Evolutionary conservation across 73 alveolate species (phyloP).

Genomic region (Symbiodinium pilosum): DNA sequence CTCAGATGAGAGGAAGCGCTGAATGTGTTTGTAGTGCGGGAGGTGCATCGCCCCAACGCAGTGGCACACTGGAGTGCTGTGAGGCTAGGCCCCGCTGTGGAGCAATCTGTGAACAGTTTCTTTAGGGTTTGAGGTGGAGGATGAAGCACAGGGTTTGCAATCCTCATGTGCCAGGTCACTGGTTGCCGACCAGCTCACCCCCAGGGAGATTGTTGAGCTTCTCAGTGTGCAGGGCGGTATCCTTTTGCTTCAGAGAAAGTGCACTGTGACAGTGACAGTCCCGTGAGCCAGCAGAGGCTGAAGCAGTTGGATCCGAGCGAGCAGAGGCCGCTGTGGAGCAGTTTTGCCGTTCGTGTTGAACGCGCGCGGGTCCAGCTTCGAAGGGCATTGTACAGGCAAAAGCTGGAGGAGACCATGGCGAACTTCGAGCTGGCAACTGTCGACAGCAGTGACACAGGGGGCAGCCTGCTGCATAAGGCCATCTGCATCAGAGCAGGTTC

Average conservation of each 20-base stretch:
- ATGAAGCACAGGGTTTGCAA: no score
- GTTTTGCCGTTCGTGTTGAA: no score
- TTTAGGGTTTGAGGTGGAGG: background rate
- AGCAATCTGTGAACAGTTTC: background rate
- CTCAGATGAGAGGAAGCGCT: no score
- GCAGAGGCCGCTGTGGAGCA: background rate
- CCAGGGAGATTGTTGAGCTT: background rate
- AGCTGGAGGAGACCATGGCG: background rate
- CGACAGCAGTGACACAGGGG: background rate
- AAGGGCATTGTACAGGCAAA: background rate
- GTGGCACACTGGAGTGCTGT: slow-evolving; percentile 10
- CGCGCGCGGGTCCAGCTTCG: no score
- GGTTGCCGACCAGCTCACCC: background rate
- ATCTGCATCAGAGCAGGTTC: no score
- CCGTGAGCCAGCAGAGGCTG: background rate
- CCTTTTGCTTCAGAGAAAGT: background rate
- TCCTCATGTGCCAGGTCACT: background rate
- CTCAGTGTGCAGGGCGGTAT: background rate
- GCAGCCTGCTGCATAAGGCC: background rate
- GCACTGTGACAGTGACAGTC: no score
- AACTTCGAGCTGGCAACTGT: background rate
- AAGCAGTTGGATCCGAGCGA: background rate
- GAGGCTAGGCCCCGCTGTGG: background rate
- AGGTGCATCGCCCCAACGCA: no score
- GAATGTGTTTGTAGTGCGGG: no score